Evolutionary conservation across 2,329 filamentous ascomycete species (phyloP).

Genomic region (Ophiostoma piceae): DNA sequence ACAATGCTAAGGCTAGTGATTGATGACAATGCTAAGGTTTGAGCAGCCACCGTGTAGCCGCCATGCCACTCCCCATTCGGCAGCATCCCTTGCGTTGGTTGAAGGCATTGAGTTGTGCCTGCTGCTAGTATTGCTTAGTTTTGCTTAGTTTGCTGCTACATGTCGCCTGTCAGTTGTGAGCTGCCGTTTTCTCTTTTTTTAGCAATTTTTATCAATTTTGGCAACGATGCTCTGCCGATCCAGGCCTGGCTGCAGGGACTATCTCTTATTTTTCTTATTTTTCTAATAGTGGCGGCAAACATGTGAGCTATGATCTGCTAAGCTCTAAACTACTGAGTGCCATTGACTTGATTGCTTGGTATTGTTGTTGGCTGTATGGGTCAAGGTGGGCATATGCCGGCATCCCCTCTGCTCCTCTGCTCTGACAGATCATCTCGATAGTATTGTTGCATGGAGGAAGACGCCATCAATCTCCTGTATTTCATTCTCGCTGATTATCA

Average conservation of each 20-base stretch:
- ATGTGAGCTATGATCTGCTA: constrained; percentile 10
- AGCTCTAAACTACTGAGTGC: not conserved
- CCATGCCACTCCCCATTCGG: constrained; percentile 1
- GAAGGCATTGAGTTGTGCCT: not conserved
- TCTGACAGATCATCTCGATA: constrained; percentile 14
- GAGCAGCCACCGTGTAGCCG: not conserved
- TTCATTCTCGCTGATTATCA: too few species aligned
- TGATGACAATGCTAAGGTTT: constrained; percentile 23
- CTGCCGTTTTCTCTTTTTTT: not conserved
- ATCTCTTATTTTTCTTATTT: too few species aligned
- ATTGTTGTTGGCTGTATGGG: constrained; percentile 9
- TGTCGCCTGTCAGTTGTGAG: not conserved
- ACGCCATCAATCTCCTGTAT: not conserved
- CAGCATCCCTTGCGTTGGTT: not conserved
- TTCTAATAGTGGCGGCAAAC: not conserved
- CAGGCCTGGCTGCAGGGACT: not conserved
- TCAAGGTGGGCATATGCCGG: not conserved
- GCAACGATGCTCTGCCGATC: not conserved
- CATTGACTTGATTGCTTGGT: constrained; percentile 1
- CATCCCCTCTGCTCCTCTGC: not conserved
- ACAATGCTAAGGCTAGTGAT: constrained; percentile 25
- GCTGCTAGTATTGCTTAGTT: not conserved
- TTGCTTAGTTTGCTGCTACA: not conserved
- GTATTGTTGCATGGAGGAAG: not conserved
- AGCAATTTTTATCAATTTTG: too few species aligned